Conservation (phyloP, 2,329 filamentous ascomycete species). For the Colletotrichum sp. region DNA sequence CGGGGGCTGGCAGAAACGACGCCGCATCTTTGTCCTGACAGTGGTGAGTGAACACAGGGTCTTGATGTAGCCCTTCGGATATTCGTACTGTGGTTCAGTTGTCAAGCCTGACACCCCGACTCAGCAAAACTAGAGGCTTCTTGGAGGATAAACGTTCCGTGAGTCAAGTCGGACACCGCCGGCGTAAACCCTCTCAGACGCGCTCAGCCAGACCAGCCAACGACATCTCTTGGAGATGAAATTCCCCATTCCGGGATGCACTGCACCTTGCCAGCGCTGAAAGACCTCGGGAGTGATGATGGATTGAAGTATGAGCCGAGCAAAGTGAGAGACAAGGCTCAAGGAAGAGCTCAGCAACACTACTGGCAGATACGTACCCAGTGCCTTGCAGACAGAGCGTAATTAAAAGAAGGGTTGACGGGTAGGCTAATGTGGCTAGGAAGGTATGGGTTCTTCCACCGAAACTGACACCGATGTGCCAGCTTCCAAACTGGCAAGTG, state of each 20-base stretch:
- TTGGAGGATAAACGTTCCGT: background rate
- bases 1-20: background rate
- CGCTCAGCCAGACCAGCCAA: background rate
- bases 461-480: background rate
- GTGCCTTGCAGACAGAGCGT: slow-evolving; percentile 10
- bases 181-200: background rate
- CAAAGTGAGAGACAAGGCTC: background rate
- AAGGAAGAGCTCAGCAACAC: background rate
- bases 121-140: background rate
- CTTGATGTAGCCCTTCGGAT: background rate
- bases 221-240: background rate
- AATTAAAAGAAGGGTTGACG: slow-evolving; percentile 4
- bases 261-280: background rate
- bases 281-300: background rate
- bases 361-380: background rate
- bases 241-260: background rate
- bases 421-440: slow-evolving; percentile 21
- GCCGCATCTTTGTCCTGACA: background rate
- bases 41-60: background rate
- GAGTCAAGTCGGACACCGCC: background rate
- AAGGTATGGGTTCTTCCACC: slow-evolving; percentile 9
- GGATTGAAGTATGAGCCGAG: background rate
- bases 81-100: background rate
- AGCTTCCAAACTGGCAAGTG: slow-evolving; percentile 6
- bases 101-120: background rate